phyloP scores from a whole-genome alignment of 257 asterid species.

The Solanum habrochaites region DNA sequence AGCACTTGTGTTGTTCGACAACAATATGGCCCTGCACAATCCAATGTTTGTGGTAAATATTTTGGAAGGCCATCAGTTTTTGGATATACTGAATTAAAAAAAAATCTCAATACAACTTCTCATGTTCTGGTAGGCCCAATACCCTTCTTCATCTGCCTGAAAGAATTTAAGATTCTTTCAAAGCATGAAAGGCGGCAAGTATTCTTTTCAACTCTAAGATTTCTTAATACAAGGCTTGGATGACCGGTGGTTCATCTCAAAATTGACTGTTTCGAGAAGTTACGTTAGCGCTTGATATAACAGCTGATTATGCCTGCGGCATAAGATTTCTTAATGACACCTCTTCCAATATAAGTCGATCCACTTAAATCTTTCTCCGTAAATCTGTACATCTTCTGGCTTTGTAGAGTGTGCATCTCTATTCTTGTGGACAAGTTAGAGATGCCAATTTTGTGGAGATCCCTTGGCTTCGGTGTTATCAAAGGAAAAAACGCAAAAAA shows the following conservation, averaged over 20 bases:
- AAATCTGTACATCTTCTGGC: neutral
- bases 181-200: neutral
- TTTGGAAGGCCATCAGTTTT: neutral
- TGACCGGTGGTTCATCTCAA: neutral
- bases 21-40: neutral
- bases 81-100: neutral
- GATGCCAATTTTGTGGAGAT: neutral
- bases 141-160: neutral
- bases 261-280: neutral
- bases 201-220: neutral
- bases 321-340: neutral
- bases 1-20: neutral
- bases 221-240: neutral
- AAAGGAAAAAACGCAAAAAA: neutral
- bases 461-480: neutral
- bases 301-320: neutral
- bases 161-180: neutral
- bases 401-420: neutral
- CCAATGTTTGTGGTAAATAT: neutral
- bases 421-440: neutral
- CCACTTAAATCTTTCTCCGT: neutral
- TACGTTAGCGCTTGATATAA: neutral
- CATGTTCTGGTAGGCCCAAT: neutral
- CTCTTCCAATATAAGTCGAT: neutral
- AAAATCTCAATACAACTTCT: neutral